phyloP scores from a whole-genome alignment of 73 alveolate genomes.

The Paramecium biaurelia region DNA sequence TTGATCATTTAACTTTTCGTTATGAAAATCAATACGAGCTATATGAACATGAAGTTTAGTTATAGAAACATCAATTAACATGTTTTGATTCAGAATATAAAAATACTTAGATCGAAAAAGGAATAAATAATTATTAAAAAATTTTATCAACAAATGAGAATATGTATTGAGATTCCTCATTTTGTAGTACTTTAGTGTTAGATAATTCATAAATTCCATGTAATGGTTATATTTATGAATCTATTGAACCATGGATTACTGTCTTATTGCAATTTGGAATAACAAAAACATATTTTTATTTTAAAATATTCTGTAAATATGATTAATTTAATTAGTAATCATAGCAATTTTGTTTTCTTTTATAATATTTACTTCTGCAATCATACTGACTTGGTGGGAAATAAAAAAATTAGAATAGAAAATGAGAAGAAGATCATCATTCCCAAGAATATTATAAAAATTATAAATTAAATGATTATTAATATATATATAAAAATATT shows the following conservation, averaged over 20 bases:
- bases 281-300: not conserved
- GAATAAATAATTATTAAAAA: not conserved
- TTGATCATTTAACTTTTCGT: not conserved
- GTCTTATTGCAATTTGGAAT: not conserved
- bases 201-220: slow-evolving; percentile 17
- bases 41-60: not conserved
- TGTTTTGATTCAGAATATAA: not conserved
- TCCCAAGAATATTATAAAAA: slow-evolving; percentile 1
- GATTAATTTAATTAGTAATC: not conserved
- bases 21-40: not conserved
- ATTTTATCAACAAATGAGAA: not conserved
- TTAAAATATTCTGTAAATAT: not conserved
- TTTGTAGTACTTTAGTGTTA: not conserved
- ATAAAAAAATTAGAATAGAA: not conserved
- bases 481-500: not conserved
- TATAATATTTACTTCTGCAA: not conserved
- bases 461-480: not conserved
- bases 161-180: not conserved
- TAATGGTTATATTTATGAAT: not conserved
- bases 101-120: not conserved
- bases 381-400: not conserved
- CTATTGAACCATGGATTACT: not conserved
- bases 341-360: not conserved
- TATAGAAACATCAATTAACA: not conserved
- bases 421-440: not conserved